Evolutionary conservation across 2,329 filamentous ascomycete species (phyloP).

Genomic region (Aspergillus cejpii): DNA sequence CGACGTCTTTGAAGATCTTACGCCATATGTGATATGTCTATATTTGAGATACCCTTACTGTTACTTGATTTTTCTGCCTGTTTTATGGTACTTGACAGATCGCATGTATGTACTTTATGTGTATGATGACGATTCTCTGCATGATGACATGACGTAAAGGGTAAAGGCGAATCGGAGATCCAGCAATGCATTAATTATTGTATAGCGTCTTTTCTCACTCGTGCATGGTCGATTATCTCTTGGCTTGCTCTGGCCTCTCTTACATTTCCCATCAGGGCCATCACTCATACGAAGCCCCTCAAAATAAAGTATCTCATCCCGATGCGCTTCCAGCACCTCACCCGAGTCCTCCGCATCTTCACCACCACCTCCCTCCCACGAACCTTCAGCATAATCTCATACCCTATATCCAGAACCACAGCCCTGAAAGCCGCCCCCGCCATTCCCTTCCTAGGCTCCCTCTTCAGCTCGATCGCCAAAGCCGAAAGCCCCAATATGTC

Average conservation of each 20-base stretch:
- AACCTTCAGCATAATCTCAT: constrained; percentile 11
- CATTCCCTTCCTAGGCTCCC: constrained; percentile 68
- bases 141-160: constrained; percentile 32
- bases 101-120: not conserved
- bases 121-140: constrained; percentile 14
- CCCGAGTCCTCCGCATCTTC: constrained; percentile 16
- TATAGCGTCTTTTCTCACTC: not conserved
- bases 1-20: constrained; percentile 20
- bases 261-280: not conserved
- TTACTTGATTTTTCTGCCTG: not conserved
- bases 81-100: not conserved
- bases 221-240: not conserved
- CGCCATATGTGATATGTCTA: constrained; percentile 2
- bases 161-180: constrained; percentile 7
- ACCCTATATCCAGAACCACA: constrained; percentile 30
- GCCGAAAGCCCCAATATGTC: constrained; percentile 43
- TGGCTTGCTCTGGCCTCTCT: not conserved
- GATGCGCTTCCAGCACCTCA: constrained; percentile 24
- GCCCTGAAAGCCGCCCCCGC: constrained; percentile 61
- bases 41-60: constrained; percentile 16
- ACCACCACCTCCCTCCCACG: constrained; percentile 11
- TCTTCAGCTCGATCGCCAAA: constrained; percentile 61
- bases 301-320: constrained; percentile 6
- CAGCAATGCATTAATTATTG: not conserved
- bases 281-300: not conserved